phyloP scores from a whole-genome alignment of 148 eudicot species.

The Linanthus parryae region DNA sequence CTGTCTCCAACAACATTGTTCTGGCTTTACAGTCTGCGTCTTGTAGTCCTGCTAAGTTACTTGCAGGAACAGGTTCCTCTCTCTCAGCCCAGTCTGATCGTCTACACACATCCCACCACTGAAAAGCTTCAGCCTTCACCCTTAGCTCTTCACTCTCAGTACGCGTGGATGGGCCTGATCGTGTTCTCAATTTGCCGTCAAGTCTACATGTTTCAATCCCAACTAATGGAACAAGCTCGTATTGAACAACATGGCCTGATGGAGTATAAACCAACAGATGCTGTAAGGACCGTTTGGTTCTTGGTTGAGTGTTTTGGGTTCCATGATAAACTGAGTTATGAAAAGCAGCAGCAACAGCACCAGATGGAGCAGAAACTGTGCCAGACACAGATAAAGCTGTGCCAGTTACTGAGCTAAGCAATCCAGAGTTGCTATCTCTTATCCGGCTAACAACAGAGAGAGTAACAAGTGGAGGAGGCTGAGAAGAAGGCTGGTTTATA shows the following conservation, averaged over 20 bases:
- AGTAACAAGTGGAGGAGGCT: conserved; percentile 31
- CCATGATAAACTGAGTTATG: conserved; percentile 21
- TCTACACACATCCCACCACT: conserved; percentile 33
- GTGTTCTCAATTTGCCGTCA: conserved; percentile 18
- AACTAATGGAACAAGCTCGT: conserved; percentile 26
- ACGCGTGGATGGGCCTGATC: conserved; percentile 17
- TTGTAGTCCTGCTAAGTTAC: conserved; percentile 3
- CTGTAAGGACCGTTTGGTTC: conserved; percentile 22
- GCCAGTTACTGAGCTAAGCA: conserved; percentile 31
- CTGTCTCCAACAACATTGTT: neutral
- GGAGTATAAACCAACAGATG: conserved; percentile 40
- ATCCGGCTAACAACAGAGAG: conserved; percentile 40
- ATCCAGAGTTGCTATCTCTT: conserved; percentile 26
- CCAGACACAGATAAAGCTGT: conserved; percentile 39
- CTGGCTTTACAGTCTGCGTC: neutral
- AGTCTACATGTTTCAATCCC: conserved; percentile 19
- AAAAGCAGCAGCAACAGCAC: conserved; percentile 42
- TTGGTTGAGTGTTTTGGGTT: conserved; percentile 4
- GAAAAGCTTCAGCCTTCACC: conserved; percentile 22
- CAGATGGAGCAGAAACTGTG: conserved; percentile 27
- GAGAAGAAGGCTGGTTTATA: conserved; percentile 21
- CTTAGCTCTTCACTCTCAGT: conserved; percentile 25
- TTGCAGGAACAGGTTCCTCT: conserved; percentile 20
- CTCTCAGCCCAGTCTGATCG: conserved; percentile 25
- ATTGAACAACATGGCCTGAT: conserved; percentile 40